Percentiles rank a stretch among this genome's conserved stretches.
These are phyloP conservation scores for Micractinium sp. DNA, from an alignment of 139 green algal species.

Conservation along the genomic window DNA sequence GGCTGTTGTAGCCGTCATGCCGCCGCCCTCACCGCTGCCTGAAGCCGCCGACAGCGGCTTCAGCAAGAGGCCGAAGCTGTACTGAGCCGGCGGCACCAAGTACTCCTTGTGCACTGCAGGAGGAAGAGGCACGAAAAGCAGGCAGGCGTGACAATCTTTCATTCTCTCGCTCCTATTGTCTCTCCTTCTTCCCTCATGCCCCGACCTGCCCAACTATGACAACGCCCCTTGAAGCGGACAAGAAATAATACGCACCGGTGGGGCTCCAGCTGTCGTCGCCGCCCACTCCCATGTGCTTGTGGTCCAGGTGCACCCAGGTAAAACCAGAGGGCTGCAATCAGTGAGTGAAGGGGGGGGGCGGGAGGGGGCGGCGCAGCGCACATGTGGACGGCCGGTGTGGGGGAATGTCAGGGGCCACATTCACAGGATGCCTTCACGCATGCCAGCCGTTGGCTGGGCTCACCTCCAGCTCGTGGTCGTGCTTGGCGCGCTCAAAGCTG, in stretches of 20 bases:
- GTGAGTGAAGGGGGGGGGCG: neutral
- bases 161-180: too few species aligned
- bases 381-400: neutral
- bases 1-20: too few species aligned
- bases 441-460: neutral
- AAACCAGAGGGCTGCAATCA: slow-evolving; percentile 15
- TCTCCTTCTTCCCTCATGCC: neutral
- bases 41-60: neutral
- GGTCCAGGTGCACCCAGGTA: slow-evolving; percentile 85
- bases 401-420: too few species aligned
- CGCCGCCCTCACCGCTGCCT: neutral
- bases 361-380: neutral
- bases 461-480: slow-evolving; percentile 74
- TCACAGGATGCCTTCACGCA: neutral
- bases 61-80: slow-evolving; percentile 49
- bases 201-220: neutral
- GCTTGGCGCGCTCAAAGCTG: slow-evolving; percentile 57
- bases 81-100: slow-evolving; percentile 48
- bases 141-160: neutral
- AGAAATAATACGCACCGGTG: slow-evolving; percentile 40
- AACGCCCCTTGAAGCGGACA: neutral
- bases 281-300: slow-evolving; percentile 91
- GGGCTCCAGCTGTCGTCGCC: slow-evolving; percentile 96
- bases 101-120: slow-evolving; percentile 49
- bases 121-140: neutral